Percentiles rank a stretch among this genome's conserved stretches.
These are phyloP conservation scores for Sphaceloma murrayae DNA, from an alignment of 2,329 filamentous ascomycete genomes.

Conservation along the genomic window DNA sequence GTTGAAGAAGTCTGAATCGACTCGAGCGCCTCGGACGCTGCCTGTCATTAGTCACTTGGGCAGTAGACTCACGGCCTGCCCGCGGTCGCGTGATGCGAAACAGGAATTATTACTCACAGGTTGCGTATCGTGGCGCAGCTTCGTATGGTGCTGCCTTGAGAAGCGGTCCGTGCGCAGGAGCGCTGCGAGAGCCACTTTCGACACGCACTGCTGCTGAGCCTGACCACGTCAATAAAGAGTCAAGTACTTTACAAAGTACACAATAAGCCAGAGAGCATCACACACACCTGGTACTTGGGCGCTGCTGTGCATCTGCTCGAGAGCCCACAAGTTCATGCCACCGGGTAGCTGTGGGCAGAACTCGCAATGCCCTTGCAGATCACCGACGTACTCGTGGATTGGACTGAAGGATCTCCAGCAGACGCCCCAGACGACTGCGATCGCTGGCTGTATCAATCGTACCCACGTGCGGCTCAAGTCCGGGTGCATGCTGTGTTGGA, in stretches of 20 bases:
- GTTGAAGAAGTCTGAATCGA: background rate
- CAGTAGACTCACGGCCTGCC: conserved; percentile 11
- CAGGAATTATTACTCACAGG: conserved; percentile 8
- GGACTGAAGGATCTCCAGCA: conserved; percentile 31
- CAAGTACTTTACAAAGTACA: no score
- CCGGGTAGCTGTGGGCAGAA: no score
- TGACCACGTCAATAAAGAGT: no score
- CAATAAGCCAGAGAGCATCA: no score
- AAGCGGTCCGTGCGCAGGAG: conserved; percentile 7
- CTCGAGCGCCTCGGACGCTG: conserved; percentile 1
- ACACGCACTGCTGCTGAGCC: no score
- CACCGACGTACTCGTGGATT: no score
- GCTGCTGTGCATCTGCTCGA: conserved; percentile 7
- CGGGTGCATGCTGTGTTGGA: conserved; percentile 33
- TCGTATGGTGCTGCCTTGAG: background rate
- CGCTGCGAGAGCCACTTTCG: background rate
- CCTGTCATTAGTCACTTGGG: conserved; percentile 11
- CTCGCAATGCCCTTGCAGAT: no score
- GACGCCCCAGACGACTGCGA: conserved; percentile 31
- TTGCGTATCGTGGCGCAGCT: conserved; percentile 8
- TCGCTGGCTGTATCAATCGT: conserved; percentile 28
- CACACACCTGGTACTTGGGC: no score
- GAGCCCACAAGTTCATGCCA: no score
- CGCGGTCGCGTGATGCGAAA: conserved; percentile 8
- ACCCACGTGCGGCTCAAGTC: no score